Evolutionary conservation across 192 early-diverging fungal species (phyloP), one percentile per base, ranked within the genome.

Genomic region (Linnemannia zychae): DNA sequence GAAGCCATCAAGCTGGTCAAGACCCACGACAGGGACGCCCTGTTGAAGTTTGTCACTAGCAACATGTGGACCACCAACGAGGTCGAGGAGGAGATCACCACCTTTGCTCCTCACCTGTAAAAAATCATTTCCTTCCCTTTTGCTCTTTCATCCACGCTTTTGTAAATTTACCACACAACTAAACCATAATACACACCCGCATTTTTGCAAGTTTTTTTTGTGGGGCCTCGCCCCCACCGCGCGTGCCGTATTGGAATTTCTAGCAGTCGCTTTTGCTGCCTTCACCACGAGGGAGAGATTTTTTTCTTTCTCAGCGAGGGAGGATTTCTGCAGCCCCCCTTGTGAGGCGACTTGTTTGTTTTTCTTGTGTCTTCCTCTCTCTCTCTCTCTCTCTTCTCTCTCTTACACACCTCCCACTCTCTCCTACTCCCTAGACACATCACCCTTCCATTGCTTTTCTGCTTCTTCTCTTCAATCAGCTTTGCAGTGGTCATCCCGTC

Each of bases 1-100:
- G 76, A 88, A 75, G 86, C 84, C 52, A 86, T 92, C 70, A 76
- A 88, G 48, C 77, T 92, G 71, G 90, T 91, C 76, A 78, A 87
- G 48, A 50, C 44, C 46, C 31, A 67, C 28, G 78, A 85, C 31
- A 53, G 36, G 60, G 44, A 36, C 0, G 78, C 83, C 13, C 70
- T 85, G 22, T 36, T 79, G 44, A 47, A 85, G 63, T 85, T 72
- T 76, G 83, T 85, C 36, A 65, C 11, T 63, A 57, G 60, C 18
- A 85, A 79, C 57, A 85, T 85, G 83, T 85, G 83, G 83, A 85
- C 83, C 24, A 85, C 83, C 13, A 71, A 85, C 31, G 74, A 78
- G 49, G 82, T 75, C 24, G 67, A 84, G 40, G 38, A 78, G 52
- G 82, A 84, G 20, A 46, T 84, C 57, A 72, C 66, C 53, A 75